phyloP scores from a whole-genome alignment of 164 flowering plant species.

The Magnolia sinica region DNA sequence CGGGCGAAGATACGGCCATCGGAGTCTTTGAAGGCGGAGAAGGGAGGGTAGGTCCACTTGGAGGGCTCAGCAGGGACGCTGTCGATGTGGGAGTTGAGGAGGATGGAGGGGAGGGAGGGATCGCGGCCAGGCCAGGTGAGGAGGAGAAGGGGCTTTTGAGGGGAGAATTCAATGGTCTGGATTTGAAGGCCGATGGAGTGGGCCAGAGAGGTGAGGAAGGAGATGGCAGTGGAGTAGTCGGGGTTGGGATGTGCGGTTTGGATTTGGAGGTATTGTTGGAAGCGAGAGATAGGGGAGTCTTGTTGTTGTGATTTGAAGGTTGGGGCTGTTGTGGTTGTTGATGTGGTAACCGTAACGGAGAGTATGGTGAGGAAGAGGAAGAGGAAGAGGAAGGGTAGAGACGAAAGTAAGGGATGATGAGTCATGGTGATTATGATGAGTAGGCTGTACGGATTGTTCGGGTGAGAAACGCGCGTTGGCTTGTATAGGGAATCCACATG shows the following conservation, averaged over 20 bases:
- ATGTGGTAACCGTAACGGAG: background rate
- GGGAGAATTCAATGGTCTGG: slow-evolving; percentile 47
- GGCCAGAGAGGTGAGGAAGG: slow-evolving; percentile 55
- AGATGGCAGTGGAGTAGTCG: slow-evolving; percentile 56
- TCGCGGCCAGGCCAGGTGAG: slow-evolving; percentile 69
- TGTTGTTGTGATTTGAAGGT: background rate
- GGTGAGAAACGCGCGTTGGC: too few species aligned
- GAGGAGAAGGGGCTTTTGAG: slow-evolving; percentile 64
- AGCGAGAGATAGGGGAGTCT: slow-evolving; percentile 45
- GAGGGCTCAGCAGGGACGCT: slow-evolving; percentile 88
- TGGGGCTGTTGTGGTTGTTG: background rate
- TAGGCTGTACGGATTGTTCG: too few species aligned
- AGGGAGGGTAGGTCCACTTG: slow-evolving; percentile 82
- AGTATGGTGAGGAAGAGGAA: background rate
- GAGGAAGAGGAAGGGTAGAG: background rate
- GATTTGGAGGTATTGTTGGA: slow-evolving; percentile 68
- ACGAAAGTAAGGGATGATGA: background rate
- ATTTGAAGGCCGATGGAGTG: slow-evolving; percentile 41
- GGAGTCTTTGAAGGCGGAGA: slow-evolving; percentile 48
- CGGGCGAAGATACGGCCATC: slow-evolving; percentile 78
- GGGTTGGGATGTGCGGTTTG: slow-evolving; percentile 85
- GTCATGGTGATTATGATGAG: background rate
- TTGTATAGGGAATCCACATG: too few species aligned
- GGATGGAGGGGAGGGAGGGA: slow-evolving; percentile 77
- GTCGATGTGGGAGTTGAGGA: slow-evolving; percentile 90